Evolutionary conservation across 176 grass and related monocot species (phyloP), one percentile per base, ranked within the genome.

Genomic region (Phoenix dactylifera): DNA sequence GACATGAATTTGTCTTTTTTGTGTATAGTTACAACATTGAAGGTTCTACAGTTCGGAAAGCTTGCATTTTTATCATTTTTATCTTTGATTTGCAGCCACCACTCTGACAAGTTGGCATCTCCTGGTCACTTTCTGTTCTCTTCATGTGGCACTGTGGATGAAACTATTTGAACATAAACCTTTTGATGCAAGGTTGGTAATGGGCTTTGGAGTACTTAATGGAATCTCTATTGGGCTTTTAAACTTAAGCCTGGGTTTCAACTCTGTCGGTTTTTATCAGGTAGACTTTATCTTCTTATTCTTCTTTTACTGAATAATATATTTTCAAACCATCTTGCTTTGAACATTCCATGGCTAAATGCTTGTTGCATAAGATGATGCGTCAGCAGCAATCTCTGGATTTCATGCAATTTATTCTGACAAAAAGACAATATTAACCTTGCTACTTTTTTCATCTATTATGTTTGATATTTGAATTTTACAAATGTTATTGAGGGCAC

Each of bases 71-170:
- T 44, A 14, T 44, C 10, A 44, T 44, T 44, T 72, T 59, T 67
- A 60, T 51, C 24, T 80, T 48, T 65, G 60, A 12, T 67, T 25
- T 56, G 66, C 84, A 98, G 93, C 93, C 58, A 98, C 93, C 69
- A 98, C 93, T 57, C 80, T 98, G 87, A 98, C 87, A 51, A 92
- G 93, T 64, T 98, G 93, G 93, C 93, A 98, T 98, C 88, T 98
- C 25, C 68, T 98, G 62, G 93, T 98, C 22, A 98, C 93, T 3
- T 98, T 98, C 53, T 98, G 93, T 63, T 98, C 93, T 18, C 88
- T 98, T 54, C 93, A 98, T 51, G 93, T 98, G 73, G 88, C 93
- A 50, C 75, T 98, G 73, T 92, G 82, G 59, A 72, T 92, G 70
- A 98, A 98, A 81, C 68, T 98, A 39, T 98, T 98, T 57, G 93